phyloP scores from a whole-genome alignment of 2,329 filamentous ascomycete genomes.

The Talaromyces sp. region DNA sequence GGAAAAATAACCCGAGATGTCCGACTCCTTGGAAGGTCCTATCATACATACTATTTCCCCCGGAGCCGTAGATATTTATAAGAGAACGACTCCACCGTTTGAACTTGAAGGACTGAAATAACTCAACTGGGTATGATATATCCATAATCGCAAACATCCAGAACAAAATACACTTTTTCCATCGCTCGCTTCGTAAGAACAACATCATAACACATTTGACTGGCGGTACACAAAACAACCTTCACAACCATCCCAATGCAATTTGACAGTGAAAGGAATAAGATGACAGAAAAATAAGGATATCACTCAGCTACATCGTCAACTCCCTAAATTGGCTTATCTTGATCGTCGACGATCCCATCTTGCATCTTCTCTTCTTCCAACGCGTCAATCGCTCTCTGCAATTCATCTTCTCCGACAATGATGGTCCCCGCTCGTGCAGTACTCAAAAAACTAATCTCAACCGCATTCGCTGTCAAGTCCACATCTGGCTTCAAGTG shows the following conservation, averaged over 20 bases:
- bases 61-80: too few relatives aligned
- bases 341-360: slow-evolving; percentile 1
- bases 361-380: slow-evolving; percentile 36
- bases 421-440: slow-evolving; percentile 88
- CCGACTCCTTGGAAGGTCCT: too few relatives aligned
- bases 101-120: background rate
- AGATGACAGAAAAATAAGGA: background rate
- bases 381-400: slow-evolving; percentile 73
- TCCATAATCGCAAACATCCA: background rate
- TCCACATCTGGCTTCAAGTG: slow-evolving; percentile 37
- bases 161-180: background rate
- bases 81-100: too few relatives aligned
- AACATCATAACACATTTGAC: background rate
- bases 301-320: background rate
- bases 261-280: background rate
- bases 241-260: background rate
- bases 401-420: slow-evolving; percentile 72
- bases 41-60: too few relatives aligned
- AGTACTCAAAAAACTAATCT: slow-evolving; percentile 89
- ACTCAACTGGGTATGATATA: background rate
- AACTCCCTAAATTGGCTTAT: background rate
- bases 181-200: background rate
- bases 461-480: slow-evolving; percentile 53
- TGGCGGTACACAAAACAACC: background rate
- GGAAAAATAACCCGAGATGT: too few relatives aligned